Evolutionary conservation across 495 filamentous ascomycete species (phyloP).

Genomic region (Penicillium bialowiezense): DNA sequence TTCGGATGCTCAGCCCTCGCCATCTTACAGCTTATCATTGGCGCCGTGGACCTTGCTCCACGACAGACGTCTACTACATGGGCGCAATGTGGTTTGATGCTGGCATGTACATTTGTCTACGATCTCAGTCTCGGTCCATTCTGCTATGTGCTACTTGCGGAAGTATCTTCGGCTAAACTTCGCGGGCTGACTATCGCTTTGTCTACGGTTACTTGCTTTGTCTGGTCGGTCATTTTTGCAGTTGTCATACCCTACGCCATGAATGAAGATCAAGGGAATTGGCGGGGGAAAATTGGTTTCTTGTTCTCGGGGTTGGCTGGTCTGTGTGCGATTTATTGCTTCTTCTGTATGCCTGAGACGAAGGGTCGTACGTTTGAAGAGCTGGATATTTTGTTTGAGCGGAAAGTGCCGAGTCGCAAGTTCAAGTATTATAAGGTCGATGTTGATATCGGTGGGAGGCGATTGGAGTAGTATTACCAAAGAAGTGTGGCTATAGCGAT

Average conservation of each 20-base stretch:
- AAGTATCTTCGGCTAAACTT: conserved; percentile 57
- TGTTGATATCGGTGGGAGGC: background rate
- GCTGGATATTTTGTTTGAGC: conserved; percentile 50
- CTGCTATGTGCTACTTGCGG: conserved; percentile 61
- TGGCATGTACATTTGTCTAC: conserved; percentile 57
- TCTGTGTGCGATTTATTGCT: conserved; percentile 42
- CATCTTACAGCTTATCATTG: conserved; percentile 54
- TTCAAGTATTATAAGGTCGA: conserved; percentile 10
- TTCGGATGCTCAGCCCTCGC: conserved; percentile 46
- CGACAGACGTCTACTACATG: conserved; percentile 37
- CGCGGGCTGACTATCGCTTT: conserved; percentile 63
- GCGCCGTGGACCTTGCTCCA: conserved; percentile 53
- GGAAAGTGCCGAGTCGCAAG: conserved; percentile 40
- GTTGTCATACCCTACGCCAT: conserved; percentile 67
- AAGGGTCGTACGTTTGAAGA: conserved; percentile 61
- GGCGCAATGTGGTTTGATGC: conserved; percentile 58
- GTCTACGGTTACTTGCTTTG: conserved; percentile 54
- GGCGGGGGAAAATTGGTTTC: conserved; percentile 66
- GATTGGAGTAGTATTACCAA: background rate
- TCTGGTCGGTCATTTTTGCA: conserved; percentile 59
- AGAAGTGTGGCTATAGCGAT: too few species aligned
- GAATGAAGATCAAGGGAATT: conserved; percentile 58
- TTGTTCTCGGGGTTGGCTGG: conserved; percentile 57
- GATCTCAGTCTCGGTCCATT: conserved; percentile 61
- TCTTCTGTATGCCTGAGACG: conserved; percentile 60